Evolutionary conservation across 2,329 filamentous ascomycete genomes (phyloP).

Genomic region (Stachybotrys chartarum): DNA sequence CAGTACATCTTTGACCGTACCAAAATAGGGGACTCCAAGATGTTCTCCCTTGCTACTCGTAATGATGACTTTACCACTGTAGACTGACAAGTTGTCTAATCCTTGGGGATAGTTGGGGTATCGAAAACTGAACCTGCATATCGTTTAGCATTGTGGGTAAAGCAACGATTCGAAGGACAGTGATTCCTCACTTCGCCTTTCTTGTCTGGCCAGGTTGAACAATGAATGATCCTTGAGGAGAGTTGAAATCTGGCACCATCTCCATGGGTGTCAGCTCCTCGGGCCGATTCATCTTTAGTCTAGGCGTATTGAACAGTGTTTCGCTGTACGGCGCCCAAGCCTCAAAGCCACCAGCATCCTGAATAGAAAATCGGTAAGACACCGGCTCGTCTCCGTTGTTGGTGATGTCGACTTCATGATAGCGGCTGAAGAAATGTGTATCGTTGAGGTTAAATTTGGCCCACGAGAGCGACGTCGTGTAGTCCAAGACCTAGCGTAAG

Average conservation of each 20-base stretch:
- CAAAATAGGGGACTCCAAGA: neutral
- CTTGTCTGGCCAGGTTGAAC: neutral
- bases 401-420: conserved; percentile 20
- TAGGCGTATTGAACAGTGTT: neutral
- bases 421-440: conserved; percentile 26
- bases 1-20: neutral
- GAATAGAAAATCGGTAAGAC: too few species aligned
- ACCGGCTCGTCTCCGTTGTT: conserved; percentile 24
- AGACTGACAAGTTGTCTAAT: neutral
- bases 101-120: neutral
- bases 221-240: neutral
- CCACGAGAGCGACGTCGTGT: conserved; percentile 27
- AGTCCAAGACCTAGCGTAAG: conserved; percentile 18
- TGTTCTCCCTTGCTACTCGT: neutral
- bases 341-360: too few species aligned
- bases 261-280: neutral
- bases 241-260: neutral
- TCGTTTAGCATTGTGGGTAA: neutral
- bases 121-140: neutral
- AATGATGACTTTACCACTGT: neutral
- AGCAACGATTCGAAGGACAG: too few species aligned
- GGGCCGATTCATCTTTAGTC: neutral
- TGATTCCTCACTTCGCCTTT: neutral
- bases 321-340: too few species aligned
- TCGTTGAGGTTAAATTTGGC: conserved; percentile 37